Evolutionary conservation across 1,139 yeast species (phyloP), one percentile per base, ranked within the genome.

Genomic region (Geotrichum australiense): DNA sequence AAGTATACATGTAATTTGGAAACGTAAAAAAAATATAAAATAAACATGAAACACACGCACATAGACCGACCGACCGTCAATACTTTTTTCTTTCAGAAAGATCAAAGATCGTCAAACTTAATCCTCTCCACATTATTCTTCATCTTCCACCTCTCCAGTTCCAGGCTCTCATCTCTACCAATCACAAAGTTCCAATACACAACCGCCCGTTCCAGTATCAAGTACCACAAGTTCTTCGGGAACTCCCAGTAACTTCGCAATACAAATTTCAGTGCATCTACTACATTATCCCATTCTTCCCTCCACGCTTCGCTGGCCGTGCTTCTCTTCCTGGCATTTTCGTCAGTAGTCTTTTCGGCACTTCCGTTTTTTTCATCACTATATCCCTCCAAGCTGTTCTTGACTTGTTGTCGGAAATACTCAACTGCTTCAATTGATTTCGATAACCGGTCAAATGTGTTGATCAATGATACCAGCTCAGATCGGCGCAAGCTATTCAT

Each of bases 401-500:
- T 55, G 36, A 65, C 80, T 66, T 78, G 61, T 23, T 55, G 53
- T 56, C 82, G 80, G 67, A 89, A 91, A 50, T 75, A 74, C 49
- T 75, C 75, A 39, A 89, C 79, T 22, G 94, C 78, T 47, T 72
- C 76, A 31, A 91, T 70, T 27, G 95, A 83, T 64, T 85, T 86
- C 12, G 95, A 82, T 47, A 91, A 70, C 53, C 97, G 75, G 57
- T 89, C 96, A 63, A 86, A 86, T 0, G 97, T 91, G 64, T 91
- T 91, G 55, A 91, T 67, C 53, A 91, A 72, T 1, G 96, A 94
- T 39, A 91, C 93, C 47, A 91, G 67, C 64, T 91, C 99, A 47
- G 85, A 78, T 54, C 94, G 79, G 41, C 89, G 76, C 56, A 87
- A 73, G 44, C 69, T 67, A 48, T 63, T 58, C 45, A 72, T 66